Base-by-base conservation (phyloP, 495 filamentous ascomycete species). In the Aspergillus taichungensis region DNA sequence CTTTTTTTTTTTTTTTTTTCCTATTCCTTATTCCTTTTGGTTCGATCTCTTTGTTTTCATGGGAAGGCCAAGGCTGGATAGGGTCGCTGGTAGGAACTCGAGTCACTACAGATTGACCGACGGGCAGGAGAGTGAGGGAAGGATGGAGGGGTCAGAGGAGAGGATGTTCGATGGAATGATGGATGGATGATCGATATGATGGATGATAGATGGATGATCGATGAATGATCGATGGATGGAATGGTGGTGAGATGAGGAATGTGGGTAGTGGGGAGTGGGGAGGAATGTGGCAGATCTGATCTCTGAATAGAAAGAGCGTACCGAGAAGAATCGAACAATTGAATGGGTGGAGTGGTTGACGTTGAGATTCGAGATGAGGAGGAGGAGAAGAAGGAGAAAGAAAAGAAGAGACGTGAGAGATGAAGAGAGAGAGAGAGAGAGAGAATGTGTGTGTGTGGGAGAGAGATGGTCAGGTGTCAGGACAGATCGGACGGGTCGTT, bases 51-150 rank as follows among this genome's bases (percentile, higher is more conserved):
- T n/a, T n/a, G n/a, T n/a, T n/a, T n/a, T n/a, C n/a, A n/a, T n/a
- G n/a, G n/a, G 36, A 34, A 24, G 18, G 18, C n/a, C n/a, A 24
- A 24, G 18, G 18, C 1, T 24, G 18, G 38, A 28, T 34, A 40
- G 34, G 6, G 29, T 12, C 7, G 30, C 10, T 41, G 39, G 28
- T 41, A n/a, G 40, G 44, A 45, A 46, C 43, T 50, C 18, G 18
- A 24, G 43, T 41, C 42, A 50, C 40, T 35, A 49, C 46, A 47
- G 47, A 50, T 45, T 13, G 40, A 45, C 45, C 32, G 52, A 47
- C 28, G 24, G 41, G 47, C 39, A 57, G 49, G 40, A 55, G 44
- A 35, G 37, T 31, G 38, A 43, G 33, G 36, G 13, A 30, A 32
- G 40, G 36, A 36, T 18, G 32, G 27, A 41, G 14, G 45, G 35